Conservation (phyloP, 2,329 filamentous ascomycete genomes). For the Canariomyces notabilis region DNA sequence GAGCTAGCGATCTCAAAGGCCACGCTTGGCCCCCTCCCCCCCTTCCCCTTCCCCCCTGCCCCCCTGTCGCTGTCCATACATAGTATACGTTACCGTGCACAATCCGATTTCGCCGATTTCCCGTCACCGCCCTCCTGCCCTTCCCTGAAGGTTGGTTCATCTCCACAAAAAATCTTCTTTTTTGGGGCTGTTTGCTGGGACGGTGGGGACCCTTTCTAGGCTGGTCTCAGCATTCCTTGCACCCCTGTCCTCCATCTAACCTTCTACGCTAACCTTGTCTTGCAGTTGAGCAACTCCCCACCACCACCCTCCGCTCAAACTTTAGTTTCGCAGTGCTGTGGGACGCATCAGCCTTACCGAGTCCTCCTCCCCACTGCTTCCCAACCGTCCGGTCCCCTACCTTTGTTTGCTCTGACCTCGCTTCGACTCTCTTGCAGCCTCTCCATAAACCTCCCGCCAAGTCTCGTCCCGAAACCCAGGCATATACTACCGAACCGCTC, state of each 20-base stretch:
- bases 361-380: constrained; percentile 15
- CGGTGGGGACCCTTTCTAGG: not conserved
- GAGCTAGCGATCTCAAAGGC: too few species aligned
- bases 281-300: not conserved
- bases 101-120: too few species aligned
- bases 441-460: not conserved
- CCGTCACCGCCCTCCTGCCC: not conserved
- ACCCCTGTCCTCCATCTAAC: not conserved
- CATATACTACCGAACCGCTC: not conserved
- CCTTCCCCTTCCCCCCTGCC: too few species aligned
- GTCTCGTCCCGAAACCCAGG: not conserved
- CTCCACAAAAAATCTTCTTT: not conserved
- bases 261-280: not conserved
- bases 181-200: constrained; percentile 7
- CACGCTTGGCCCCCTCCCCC: too few species aligned
- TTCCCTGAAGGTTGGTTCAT: not conserved
- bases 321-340: constrained; percentile 14
- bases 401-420: constrained; percentile 16
- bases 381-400: constrained; percentile 8
- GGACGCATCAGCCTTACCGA: constrained; percentile 26
- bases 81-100: too few species aligned
- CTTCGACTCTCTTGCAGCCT: constrained; percentile 2
- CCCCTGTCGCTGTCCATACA: too few species aligned
- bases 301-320: constrained; percentile 9
- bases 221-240: constrained; percentile 2